Base-by-base conservation (phyloP, 2,329 filamentous ascomycete genomes). In the Nakataea oryzae region DNA sequence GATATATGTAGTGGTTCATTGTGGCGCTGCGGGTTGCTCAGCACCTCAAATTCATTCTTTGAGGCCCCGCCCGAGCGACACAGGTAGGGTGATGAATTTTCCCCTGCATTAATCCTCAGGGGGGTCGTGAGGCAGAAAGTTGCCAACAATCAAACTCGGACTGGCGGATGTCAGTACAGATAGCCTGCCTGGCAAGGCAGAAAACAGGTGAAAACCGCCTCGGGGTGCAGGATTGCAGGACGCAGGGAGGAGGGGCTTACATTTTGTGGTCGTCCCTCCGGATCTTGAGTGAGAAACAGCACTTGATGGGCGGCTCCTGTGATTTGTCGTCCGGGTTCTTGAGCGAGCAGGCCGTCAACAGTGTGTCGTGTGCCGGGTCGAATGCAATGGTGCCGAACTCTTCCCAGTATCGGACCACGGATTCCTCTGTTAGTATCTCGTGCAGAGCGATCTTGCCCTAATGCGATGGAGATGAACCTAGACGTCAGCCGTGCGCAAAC, bases 311-410 rank as follows among this genome's bases (percentile, higher is more conserved):
- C 26, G 88, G 85, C 61, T 88, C 84, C 57, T 85, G 85, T 3
- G 87, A 86, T 64, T 83, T 83, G 60, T 86, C 81, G 65, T 86
- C 84, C 3, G 90, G 93, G 67, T 87, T 93, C 74, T 96, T 96
- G 65, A 99, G 77, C 13, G 90, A 89, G 72, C 95, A 99, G 67
- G 90, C 93, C 27, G 95, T 99, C 67, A 99, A 79, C 70, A 99
- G 91, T 27, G 93, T 96, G 73, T 99, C 96, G 72, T 97, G 95
- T 12, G 86, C 87, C 63, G 88, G 86, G 71, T 99, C 95, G 74
- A 99, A 99, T 12, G 95, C 96, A 69, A 99, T 97, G 6, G 92
- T 93, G 60, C 93, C 93, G 71, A 99, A 99, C 70, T 99, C 96
- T 75, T 99, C 95, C 95, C 95, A 99, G 71, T 99, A 99, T 69